phyloP scores from a whole-genome alignment of 2,329 filamentous ascomycete genomes.

The Fusarium cicatricum region DNA sequence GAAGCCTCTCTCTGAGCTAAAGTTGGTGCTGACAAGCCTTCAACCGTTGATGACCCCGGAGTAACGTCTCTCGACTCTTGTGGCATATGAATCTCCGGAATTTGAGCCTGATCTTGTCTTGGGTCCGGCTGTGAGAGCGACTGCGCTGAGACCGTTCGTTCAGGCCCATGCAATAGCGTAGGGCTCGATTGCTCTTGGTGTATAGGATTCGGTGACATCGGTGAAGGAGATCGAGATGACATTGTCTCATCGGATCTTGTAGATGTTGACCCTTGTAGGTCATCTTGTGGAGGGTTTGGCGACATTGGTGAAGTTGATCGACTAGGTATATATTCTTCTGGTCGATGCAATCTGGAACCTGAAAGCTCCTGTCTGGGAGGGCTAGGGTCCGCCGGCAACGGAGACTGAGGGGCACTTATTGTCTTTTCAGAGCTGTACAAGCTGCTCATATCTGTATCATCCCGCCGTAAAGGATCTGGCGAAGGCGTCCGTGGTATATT shows the following conservation, averaged over 20 bases:
- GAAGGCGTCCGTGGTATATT: background rate
- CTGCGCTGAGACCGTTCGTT: constrained; percentile 1
- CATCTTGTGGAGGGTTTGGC: background rate
- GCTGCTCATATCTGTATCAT: no score
- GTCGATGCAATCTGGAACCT: constrained; percentile 10
- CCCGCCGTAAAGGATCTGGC: background rate
- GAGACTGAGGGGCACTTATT: background rate
- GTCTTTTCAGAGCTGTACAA: no score
- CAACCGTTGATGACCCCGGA: background rate
- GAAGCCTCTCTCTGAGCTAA: constrained; percentile 1
- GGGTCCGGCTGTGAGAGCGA: background rate
- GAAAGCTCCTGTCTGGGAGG: background rate
- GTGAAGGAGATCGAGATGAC: constrained; percentile 19
- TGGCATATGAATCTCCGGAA: background rate
- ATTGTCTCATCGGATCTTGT: background rate
- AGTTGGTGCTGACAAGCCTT: constrained; percentile 6
- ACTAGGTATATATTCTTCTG: constrained; percentile 14
- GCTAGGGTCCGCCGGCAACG: background rate
- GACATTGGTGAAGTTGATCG: constrained; percentile 3
- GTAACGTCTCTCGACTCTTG: background rate
- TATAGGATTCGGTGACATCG: constrained; percentile 7
- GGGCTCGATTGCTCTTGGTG: constrained; percentile 18
- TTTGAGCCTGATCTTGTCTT: background rate
- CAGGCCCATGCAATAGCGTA: constrained; percentile 11
- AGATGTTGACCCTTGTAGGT: background rate